Evolutionary conservation across 2,329 filamentous ascomycete species (phyloP).

Genomic region (Ophiocordyceps camponoti-saundersi): DNA sequence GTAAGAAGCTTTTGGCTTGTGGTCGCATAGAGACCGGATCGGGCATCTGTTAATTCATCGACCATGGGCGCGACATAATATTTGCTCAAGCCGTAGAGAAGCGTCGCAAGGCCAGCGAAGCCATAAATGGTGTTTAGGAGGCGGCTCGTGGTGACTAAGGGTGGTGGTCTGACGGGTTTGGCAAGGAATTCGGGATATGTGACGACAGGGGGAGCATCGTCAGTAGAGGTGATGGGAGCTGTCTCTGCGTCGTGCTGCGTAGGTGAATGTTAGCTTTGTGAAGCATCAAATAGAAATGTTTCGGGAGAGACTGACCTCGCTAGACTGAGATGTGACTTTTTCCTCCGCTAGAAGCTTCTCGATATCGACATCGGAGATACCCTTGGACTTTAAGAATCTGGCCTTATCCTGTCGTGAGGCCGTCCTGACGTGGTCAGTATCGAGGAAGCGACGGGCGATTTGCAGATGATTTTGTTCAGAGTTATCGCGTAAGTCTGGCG

Average conservation of each 20-base stretch:
- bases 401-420: conserved; percentile 56
- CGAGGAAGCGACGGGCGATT: conserved; percentile 59
- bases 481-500: not conserved
- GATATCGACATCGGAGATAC: conserved; percentile 50
- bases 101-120: conserved; percentile 38
- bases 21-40: conserved; percentile 32
- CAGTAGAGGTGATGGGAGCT: not conserved
- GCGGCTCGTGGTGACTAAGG: conserved; percentile 42
- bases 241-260: not conserved
- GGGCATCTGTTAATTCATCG: conserved; percentile 31
- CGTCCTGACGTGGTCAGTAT: conserved; percentile 54
- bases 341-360: conserved; percentile 38
- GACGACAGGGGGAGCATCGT: conserved; percentile 41
- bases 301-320: conserved; percentile 5
- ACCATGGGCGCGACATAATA: conserved; percentile 50
- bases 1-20: conserved; percentile 26
- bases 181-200: conserved; percentile 56
- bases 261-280: not conserved
- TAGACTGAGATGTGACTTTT: conserved; percentile 3
- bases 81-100: conserved; percentile 55
- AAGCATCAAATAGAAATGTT: not conserved
- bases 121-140: conserved; percentile 43
- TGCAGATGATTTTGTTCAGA: conserved; percentile 21
- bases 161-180: conserved; percentile 35
- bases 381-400: conserved; percentile 63